Evolutionary conservation across 306 rosid genomes (phyloP).

Genomic region (Malus asiatica): DNA sequence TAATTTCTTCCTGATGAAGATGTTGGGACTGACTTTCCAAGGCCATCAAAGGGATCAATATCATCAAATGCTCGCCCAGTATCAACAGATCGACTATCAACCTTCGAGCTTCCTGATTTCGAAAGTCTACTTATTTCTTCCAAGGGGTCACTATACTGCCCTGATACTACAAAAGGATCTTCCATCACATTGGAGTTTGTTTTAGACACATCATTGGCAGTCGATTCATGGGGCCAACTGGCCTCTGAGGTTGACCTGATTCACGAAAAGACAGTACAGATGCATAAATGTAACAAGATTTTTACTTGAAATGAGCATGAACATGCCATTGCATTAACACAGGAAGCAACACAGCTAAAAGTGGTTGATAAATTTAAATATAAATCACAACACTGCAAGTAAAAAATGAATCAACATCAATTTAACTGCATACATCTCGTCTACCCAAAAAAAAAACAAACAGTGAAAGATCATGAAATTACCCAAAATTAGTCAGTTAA

Average conservation of each 20-base stretch:
- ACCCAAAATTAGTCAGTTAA: not conserved
- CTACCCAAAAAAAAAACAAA: not conserved
- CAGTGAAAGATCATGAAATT: not conserved
- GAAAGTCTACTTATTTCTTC: conserved; percentile 67
- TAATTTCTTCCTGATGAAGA: conserved; percentile 61
- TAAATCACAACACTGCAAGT: not conserved
- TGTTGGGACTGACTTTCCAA: conserved; percentile 71
- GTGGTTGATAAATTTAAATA: not conserved
- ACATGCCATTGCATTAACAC: not conserved
- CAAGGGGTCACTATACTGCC: conserved; percentile 51
- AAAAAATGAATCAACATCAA: not conserved
- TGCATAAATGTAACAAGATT: not conserved
- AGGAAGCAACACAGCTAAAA: not conserved
- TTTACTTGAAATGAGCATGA: not conserved
- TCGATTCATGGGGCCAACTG: conserved; percentile 54
- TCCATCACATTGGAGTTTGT: conserved; percentile 44
- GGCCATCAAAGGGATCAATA: conserved; percentile 80
- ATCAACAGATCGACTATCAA: conserved; percentile 42
- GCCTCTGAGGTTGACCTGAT: conserved; percentile 62
- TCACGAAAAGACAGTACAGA: conserved; percentile 11
- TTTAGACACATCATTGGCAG: conserved; percentile 38
- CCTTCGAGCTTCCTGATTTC: conserved; percentile 50
- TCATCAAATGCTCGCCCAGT: conserved; percentile 55
- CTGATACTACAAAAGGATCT: conserved; percentile 62
- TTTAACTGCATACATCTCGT: not conserved